These are phyloP conservation scores for Sporothrix phasma DNA, from an alignment of 2,329 filamentous ascomycete species.

Conservation along the genomic window DNA sequence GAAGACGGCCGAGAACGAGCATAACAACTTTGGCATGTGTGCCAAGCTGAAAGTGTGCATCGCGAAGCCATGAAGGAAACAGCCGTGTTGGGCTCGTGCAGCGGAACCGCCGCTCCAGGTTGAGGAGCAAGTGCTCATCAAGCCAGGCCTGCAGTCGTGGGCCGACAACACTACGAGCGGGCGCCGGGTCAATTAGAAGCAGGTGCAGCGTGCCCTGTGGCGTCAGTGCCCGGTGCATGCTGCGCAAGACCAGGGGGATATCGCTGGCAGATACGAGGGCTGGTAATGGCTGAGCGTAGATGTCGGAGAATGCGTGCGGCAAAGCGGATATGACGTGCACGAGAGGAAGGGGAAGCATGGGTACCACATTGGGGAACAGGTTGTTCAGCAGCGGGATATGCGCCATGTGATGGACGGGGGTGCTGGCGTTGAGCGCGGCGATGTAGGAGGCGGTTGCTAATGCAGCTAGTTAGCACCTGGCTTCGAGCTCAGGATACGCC, in stretches of 20 bases:
- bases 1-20: conserved; percentile 40
- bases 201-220: conserved; percentile 48
- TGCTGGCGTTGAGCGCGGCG: conserved; percentile 33
- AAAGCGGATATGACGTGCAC: conserved; percentile 29
- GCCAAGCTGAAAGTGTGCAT: conserved; percentile 40
- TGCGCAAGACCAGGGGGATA: conserved; percentile 45
- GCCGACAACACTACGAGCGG: conserved; percentile 45
- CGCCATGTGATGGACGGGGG: conserved; percentile 39
- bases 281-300: conserved; percentile 46
- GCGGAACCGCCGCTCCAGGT: conserved; percentile 48
- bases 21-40: conserved; percentile 39
- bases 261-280: conserved; percentile 46
- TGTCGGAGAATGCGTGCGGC: conserved; percentile 36
- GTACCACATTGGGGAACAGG: conserved; percentile 32
- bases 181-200: conserved; percentile 53
- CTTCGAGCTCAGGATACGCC: too few species aligned
- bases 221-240: conserved; percentile 46
- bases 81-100: conserved; percentile 49
- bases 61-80: conserved; percentile 49
- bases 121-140: conserved; percentile 48
- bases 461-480: conserved; percentile 8
- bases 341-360: conserved; percentile 28
- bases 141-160: conserved; percentile 51
- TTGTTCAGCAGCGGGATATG: conserved; percentile 30
- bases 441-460: conserved; percentile 41